phyloP scores from a whole-genome alignment of 345 rosid species.

The Melastoma malabathricum region DNA sequence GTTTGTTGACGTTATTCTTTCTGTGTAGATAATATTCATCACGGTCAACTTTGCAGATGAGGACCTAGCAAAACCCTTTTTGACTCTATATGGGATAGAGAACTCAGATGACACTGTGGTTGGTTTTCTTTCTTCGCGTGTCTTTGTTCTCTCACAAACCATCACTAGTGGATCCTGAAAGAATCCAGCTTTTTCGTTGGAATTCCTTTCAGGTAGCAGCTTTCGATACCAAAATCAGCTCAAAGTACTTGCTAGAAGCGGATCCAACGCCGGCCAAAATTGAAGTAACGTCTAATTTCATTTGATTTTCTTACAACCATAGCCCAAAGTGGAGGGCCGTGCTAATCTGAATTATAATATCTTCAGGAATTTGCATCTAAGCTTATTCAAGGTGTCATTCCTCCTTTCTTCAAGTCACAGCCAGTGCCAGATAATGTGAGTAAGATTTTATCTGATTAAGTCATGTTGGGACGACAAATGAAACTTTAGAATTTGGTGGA shows the following conservation, averaged over 20 bases:
- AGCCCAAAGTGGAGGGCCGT: constrained; percentile 3
- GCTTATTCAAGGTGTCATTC: constrained; percentile 39
- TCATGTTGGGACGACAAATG: background rate
- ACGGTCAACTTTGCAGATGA: constrained; percentile 50
- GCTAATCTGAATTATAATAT: constrained; percentile 9
- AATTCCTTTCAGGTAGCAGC: constrained; percentile 54
- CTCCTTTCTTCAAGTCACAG: constrained; percentile 63
- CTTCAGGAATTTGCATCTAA: constrained; percentile 52
- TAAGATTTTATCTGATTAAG: constrained; percentile 2
- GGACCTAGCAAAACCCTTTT: constrained; percentile 79
- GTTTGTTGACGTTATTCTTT: constrained; percentile 2
- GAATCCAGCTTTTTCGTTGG: constrained; percentile 1
- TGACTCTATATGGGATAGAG: constrained; percentile 70
- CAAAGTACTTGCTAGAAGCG: constrained; percentile 57
- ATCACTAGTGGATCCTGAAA: background rate
- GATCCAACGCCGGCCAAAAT: constrained; percentile 52
- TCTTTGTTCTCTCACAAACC: too few species aligned
- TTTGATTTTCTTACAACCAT: constrained; percentile 3
- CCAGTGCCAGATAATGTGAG: constrained; percentile 75
- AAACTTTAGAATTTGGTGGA: too few species aligned
- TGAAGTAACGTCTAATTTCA: constrained; percentile 30
- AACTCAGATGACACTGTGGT: constrained; percentile 48
- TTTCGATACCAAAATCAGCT: constrained; percentile 49
- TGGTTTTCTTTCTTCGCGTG: constrained; percentile 12
- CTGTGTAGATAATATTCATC: constrained; percentile 62